Base-by-base conservation (phyloP, 345 rosid species). In the Lumnitzera littorea region DNA sequence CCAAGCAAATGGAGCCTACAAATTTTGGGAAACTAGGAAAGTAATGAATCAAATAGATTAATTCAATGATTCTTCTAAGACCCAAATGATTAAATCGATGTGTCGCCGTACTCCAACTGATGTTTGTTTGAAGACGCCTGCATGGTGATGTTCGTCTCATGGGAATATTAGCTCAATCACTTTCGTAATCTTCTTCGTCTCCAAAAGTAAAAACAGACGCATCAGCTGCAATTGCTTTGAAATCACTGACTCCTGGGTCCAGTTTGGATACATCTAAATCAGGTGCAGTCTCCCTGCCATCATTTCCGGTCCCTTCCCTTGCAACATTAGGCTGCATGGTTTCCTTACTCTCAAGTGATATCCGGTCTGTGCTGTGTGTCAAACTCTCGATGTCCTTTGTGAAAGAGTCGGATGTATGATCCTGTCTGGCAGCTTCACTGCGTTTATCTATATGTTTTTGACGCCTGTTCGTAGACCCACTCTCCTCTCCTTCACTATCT, bases 151-250 rank as follows among this genome's bases (percentile, higher is more conserved):
- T 36, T 36, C 43, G 7, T 36, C 43, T 36, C 43, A 36, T 36
- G 43, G 5, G 43, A 36, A 36, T 36, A 36, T 36, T 7, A 36
- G 43, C 11, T 84, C 66, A 81, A 13, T 87, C 95, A 46, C 96
- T 91, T 66, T 83, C 91, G 15, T 71, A 85, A 62, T 91, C 92
- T 56, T 91, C 96, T 5, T 88, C 95, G 31, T 91, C 92, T 55
- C 96, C 98, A 31, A 91, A 89, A 27, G 81, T 75, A 67, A 91
- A 92, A 47, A 92, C 96, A 0, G 91, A 92, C 15, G 95, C 90
- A 57, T 87, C 97, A 17, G 98, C 96, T 52, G 97, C 96, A 50
- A 87, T 86, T 57, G 85, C 86, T 61, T 87, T 90, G 60, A 92
- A 81, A 64, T 87, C 79, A 53, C 82, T 89, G 36, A 67, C 77